phyloP scores from a whole-genome alignment of 2,329 filamentous ascomycete genomes.

The Alternaria conjuncta region DNA sequence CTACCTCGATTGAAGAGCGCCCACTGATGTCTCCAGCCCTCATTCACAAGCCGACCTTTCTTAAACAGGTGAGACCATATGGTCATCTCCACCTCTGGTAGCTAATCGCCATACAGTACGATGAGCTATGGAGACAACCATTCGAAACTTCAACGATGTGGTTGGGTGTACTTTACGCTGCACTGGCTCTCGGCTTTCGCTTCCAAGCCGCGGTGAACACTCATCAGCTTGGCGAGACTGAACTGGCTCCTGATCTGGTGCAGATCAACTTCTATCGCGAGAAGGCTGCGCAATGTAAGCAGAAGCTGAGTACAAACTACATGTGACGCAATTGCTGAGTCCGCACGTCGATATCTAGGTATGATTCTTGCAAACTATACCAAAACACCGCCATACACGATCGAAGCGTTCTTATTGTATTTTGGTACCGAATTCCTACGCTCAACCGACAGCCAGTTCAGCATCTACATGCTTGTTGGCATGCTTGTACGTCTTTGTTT shows the following conservation, averaged over 20 bases:
- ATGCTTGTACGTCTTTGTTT: slow-evolving; percentile 43
- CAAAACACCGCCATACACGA: slow-evolving; percentile 43
- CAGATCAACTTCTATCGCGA: slow-evolving; percentile 40
- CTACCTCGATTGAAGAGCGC: not conserved
- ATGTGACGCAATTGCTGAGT: not conserved
- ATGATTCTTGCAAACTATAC: slow-evolving; percentile 43
- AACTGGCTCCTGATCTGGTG: slow-evolving; percentile 14
- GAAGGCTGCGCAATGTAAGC: slow-evolving; percentile 36
- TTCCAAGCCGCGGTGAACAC: slow-evolving; percentile 29
- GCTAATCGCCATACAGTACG: slow-evolving; percentile 44
- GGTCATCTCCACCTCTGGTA: too few species aligned
- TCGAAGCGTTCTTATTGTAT: slow-evolving; percentile 41
- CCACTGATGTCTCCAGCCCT: slow-evolving; percentile 24
- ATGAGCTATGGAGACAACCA: slow-evolving; percentile 53
- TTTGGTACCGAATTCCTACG: slow-evolving; percentile 39
- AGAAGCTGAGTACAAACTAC: not conserved
- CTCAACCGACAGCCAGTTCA: slow-evolving; percentile 38
- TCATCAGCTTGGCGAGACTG: not conserved
- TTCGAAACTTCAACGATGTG: slow-evolving; percentile 50
- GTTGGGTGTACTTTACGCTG: slow-evolving; percentile 54
- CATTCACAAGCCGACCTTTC: slow-evolving; percentile 40
- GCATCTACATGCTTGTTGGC: slow-evolving; percentile 36
- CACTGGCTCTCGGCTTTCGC: slow-evolving; percentile 42
- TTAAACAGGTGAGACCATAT: slow-evolving; percentile 26
- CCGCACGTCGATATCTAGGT: not conserved